Evolutionary conservation across 2,329 filamentous ascomycete genomes (phyloP), one percentile per base, ranked within the genome.

Genomic region (Fusarium illudens): DNA sequence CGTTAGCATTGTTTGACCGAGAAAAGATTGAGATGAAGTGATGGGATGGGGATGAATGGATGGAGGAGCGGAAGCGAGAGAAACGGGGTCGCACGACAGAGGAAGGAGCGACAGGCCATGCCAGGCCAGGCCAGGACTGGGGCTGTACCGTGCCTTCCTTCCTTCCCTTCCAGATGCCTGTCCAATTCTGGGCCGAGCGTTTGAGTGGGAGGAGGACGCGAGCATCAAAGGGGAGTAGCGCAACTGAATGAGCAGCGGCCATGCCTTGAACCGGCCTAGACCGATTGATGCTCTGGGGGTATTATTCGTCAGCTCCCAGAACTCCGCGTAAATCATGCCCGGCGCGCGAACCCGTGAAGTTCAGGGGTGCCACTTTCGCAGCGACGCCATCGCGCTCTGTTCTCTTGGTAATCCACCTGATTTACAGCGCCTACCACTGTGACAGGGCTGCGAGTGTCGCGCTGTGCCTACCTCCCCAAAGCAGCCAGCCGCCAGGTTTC

Each of bases 61-160:
- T 50, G 59, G 66, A 69, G 57, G 34, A 42, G 55, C 54, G 52
- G 66, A 60, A 70, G 37, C 61, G 62, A 37, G 58, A 56, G 61
- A 60, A 51, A 68, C 33, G 66, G 66, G 67, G 63, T 70, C 54
- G 67, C 64, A 70, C 67, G 49, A 70, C 64, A 59, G 53, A 68
- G 53, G 33, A 30, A 59, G 17, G 39, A 57, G 63, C 8, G 54
- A 27, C 30, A 52, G 60, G n/a, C n/a, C n/a, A n/a, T n/a, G n/a
- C n/a, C n/a, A n/a, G n/a, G n/a, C n/a, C n/a, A n/a, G n/a, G 49
- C 57, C 57, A 54, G 67, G 67, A 70, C 60, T 62, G 55, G 66
- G 66, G 62, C 58, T 64, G 51, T 36, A 36, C 55, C 65, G 64
- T 57, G 67, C 62, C 53, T 66, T 66, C 62, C 65, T 61, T 42